Evolutionary conservation across 2,329 filamentous ascomycete genomes (phyloP).

Genomic region (Blastomyces emzantsi): DNA sequence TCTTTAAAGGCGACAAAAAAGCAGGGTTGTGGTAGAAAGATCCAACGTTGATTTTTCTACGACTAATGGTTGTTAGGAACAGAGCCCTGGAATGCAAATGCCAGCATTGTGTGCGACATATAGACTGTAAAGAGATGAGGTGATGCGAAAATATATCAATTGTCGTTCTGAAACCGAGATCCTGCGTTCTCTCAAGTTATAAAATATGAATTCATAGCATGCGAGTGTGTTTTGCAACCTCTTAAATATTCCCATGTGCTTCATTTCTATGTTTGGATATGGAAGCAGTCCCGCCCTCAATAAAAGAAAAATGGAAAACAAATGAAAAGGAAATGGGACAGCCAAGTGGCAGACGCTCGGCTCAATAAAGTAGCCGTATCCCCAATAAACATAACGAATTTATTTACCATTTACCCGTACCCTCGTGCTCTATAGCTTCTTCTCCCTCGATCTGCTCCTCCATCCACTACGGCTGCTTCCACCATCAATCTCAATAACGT

Average conservation of each 20-base stretch:
- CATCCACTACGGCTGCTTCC: conserved; percentile 38
- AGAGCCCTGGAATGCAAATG: not conserved
- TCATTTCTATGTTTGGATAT: not conserved
- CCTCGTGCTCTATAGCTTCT: conserved; percentile 15
- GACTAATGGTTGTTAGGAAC: not conserved
- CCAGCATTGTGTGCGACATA: not conserved
- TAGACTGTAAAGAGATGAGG: not conserved
- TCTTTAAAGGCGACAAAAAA: not conserved
- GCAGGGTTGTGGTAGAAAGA: not conserved
- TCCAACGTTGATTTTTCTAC: not conserved
- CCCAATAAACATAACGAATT: not conserved
- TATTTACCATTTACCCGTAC: not conserved
- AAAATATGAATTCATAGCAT: not conserved
- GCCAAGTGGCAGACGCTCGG: not conserved
- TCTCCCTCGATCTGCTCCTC: conserved; percentile 26
- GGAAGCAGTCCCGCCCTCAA: not conserved
- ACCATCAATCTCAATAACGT: conserved; percentile 42
- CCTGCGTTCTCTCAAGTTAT: not conserved
- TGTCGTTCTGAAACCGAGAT: not conserved
- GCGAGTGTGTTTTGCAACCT: not conserved
- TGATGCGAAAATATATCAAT: not conserved
- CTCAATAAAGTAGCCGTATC: not conserved
- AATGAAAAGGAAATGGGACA: not conserved
- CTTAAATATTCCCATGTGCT: not conserved
- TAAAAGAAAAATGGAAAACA: not conserved